Conservation (phyloP, 768 basidiomycete genomes). For the Lentinula detonsa region DNA sequence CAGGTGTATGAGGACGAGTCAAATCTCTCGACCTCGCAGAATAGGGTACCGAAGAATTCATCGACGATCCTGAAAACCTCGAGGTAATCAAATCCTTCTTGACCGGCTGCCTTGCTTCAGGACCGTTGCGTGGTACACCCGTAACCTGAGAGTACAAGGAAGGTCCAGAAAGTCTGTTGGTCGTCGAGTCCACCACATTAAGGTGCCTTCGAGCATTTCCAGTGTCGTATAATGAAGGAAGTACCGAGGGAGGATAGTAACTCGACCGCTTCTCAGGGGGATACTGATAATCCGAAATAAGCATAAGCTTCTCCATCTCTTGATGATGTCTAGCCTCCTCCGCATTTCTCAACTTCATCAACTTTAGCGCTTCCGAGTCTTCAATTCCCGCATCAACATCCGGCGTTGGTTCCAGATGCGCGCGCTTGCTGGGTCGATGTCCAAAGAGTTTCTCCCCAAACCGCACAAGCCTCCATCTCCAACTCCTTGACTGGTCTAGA, state of each 20-base stretch:
- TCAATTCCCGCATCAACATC: not conserved
- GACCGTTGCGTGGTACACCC: slow-evolving; percentile 50
- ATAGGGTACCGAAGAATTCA: not conserved
- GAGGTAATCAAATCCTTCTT: slow-evolving; percentile 27
- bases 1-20: slow-evolving; percentile 39
- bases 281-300: slow-evolving; percentile 42
- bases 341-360: slow-evolving; percentile 43
- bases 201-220: slow-evolving; percentile 15
- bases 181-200: slow-evolving; percentile 12
- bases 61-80: slow-evolving; percentile 6
- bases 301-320: slow-evolving; percentile 46
- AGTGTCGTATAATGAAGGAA: slow-evolving; percentile 30
- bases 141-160: slow-evolving; percentile 70
- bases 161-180: slow-evolving; percentile 34
- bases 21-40: slow-evolving; percentile 11
- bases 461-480: slow-evolving; percentile 51
- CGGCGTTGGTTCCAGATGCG: not conserved
- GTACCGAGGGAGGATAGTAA: slow-evolving; percentile 35
- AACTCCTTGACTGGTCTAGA: slow-evolving; percentile 38
- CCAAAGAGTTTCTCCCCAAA: slow-evolving; percentile 60
- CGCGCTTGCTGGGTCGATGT: slow-evolving; percentile 23
- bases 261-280: slow-evolving; percentile 30
- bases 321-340: slow-evolving; percentile 44
- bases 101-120: slow-evolving; percentile 73
- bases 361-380: slow-evolving; percentile 39